phyloP scores from a whole-genome alignment of 2,329 filamentous ascomycete species.

The Lachnellula occidentalis region DNA sequence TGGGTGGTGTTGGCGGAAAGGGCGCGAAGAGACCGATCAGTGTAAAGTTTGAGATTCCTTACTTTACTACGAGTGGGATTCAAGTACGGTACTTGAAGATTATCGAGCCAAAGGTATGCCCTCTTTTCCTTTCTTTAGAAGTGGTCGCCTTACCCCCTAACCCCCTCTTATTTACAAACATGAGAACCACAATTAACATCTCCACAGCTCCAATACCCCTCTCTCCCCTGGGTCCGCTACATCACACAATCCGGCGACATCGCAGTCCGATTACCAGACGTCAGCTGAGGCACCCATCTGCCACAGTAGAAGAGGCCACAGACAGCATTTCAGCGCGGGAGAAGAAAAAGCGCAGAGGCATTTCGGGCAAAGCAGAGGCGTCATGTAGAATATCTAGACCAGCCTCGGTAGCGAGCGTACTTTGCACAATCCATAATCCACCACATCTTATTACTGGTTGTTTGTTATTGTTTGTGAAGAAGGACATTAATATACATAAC shows the following conservation, averaged over 20 bases:
- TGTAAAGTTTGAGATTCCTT: constrained; percentile 99
- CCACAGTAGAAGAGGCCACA: not conserved
- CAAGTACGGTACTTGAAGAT: constrained; percentile 99
- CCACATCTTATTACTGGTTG: not conserved
- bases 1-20: constrained; percentile 87
- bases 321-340: not conserved
- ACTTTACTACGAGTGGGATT: constrained; percentile 99
- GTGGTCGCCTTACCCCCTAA: not conserved
- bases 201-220: constrained; percentile 87
- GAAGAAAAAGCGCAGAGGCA: not conserved
- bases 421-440: not conserved
- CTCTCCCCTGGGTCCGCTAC: constrained; percentile 94
- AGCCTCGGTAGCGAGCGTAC: not conserved
- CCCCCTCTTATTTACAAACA: not conserved
- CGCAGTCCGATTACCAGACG: constrained; percentile 85
- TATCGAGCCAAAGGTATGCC: constrained; percentile 90
- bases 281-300: constrained; percentile 15
- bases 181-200: constrained; percentile 4
- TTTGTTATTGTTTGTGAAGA: not conserved
- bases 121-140: not conserved
- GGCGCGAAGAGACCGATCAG: constrained; percentile 90
- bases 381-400: not conserved
- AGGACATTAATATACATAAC: too few species aligned
- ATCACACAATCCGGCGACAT: constrained; percentile 98
- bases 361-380: not conserved